Base-by-base conservation (phyloP, 108 stramenopile species). In the Nitzschia palea region DNA sequence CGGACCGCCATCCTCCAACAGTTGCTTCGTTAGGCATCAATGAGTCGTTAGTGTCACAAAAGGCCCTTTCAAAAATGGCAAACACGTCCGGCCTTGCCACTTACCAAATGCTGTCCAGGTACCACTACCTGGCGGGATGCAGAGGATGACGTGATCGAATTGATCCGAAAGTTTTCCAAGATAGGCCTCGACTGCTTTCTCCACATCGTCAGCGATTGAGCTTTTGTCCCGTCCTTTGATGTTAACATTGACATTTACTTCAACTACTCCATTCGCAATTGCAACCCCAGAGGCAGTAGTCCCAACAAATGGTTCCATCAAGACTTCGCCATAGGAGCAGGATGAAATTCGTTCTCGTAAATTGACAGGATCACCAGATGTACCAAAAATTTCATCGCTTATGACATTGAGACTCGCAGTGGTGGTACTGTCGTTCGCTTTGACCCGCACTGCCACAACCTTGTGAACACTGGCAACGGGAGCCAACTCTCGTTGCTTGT, bases 81-180 rank as follows among this genome's bases (percentile, higher is more conserved):
- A n/a, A n/a, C n/a, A n/a, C n/a, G n/a, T n/a, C n/a, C n/a, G n/a
- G n/a, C n/a, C n/a, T n/a, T n/a, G n/a, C n/a, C 47, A 48, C 47
- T n/a, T 20, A 48, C 47, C 47, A 48, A 20, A 48, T 8, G 17
- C 47, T 20, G 5, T 48, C 65, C 71, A 62, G 0, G 23, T 26
- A 42, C 52, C 50, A 44, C 50, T 71, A 3, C 83, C 83, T 15
- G 60, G 64, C 18, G 83, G 84, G 12, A 85, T 27, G 61, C 77
- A 78, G 27, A 74, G 54, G 56, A 77, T 70, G 44, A 80, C 76
- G 37, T 63, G 45, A 47, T 63, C 44, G 54, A 55, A 48, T 10
- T 10, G 8, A 10, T 20, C 47, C 15, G 22, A 8, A 10, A 18
- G 18, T 18, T 20, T 48, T 18, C 5, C 22, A 12, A 48, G 47